Base-by-base conservation (phyloP, 805 yeast species). In the Sungouiozyma intestinalis region DNA sequence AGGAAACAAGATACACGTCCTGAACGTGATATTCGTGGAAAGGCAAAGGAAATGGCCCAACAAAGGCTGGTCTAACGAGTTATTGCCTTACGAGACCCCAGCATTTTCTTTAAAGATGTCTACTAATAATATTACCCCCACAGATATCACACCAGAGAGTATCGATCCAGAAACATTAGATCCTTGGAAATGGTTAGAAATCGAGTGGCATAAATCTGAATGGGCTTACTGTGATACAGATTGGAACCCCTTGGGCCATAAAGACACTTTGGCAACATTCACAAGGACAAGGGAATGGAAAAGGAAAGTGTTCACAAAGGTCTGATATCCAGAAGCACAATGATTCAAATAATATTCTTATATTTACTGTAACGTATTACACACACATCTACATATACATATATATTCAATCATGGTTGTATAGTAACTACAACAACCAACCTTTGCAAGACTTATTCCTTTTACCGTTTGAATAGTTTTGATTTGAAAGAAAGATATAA, bases 11-110 rank as follows among this genome's bases (percentile, higher is more conserved):
- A 38, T 42, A 17, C 31, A 46, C 13, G 44, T 57, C 3, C 42
- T 54, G 3, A 58, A 57, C 40, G 36, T 54, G n/a, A 39, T 40
- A 16, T 44, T 60, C n/a, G 36, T 48, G 15, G 61, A 57, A 45
- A 58, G 56, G 41, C 56, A 60, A 40, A 47, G 65, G 32, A 58
- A 57, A 44, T 58, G 63, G 63, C 18, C 40, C 13, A 34, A 42
- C n/a, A 41, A 40, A 31, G 46, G 44, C 33, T 60, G 63, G 63
- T 41, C 43, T 15, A 36, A 45, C 3, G 40, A 44, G 33, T 35
- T 57, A 29, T 42, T 58, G 18, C 45, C 57, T 7, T 58, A 52
- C 40, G 65, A 60, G 42, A 47, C 53, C 20, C 35, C 47, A 2
- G 35, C 44, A 16, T 51, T 40, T 34, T 45, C 49, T n/a, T 44